These are phyloP conservation scores for Panaeolus papilionaceus DNA, from an alignment of 768 basidiomycete species.

Conservation along the genomic window DNA sequence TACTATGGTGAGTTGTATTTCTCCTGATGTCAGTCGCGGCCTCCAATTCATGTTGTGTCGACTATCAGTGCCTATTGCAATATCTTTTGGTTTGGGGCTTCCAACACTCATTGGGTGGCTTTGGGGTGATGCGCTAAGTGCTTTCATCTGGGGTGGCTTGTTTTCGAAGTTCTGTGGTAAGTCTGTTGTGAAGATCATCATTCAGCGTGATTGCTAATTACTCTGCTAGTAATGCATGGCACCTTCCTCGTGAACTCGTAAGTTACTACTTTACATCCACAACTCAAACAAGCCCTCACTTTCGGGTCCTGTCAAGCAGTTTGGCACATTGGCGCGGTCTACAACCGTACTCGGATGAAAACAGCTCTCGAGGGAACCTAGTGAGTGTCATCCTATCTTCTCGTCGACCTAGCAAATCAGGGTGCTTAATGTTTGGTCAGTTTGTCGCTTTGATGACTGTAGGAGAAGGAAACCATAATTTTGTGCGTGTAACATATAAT, in stretches of 20 bases:
- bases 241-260: slow-evolving; percentile 78
- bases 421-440: slow-evolving; percentile 36
- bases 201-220: too few species aligned
- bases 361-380: slow-evolving; percentile 76
- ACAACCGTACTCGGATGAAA: slow-evolving; percentile 84
- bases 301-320: slow-evolving; percentile 34
- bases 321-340: slow-evolving; percentile 84
- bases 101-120: slow-evolving; percentile 60
- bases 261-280: slow-evolving; percentile 26
- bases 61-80: slow-evolving; percentile 61
- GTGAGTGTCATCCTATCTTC: slow-evolving; percentile 41
- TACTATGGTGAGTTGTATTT: slow-evolving; percentile 54
- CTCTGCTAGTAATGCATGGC: slow-evolving; percentile 67
- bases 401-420: too few species aligned
- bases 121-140: slow-evolving; percentile 67
- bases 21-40: neutral
- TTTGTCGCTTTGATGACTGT: slow-evolving; percentile 71
- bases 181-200: slow-evolving; percentile 26
- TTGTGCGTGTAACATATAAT: slow-evolving; percentile 47
- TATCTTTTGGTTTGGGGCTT: slow-evolving; percentile 62
- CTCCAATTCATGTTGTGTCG: neutral
- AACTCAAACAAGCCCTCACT: too few species aligned
- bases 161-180: slow-evolving; percentile 65
- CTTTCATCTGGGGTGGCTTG: slow-evolving; percentile 75
- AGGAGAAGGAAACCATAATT: slow-evolving; percentile 84